phyloP scores from a whole-genome alignment of 1,139 yeast species.

The Pichia inconspicua region DNA sequence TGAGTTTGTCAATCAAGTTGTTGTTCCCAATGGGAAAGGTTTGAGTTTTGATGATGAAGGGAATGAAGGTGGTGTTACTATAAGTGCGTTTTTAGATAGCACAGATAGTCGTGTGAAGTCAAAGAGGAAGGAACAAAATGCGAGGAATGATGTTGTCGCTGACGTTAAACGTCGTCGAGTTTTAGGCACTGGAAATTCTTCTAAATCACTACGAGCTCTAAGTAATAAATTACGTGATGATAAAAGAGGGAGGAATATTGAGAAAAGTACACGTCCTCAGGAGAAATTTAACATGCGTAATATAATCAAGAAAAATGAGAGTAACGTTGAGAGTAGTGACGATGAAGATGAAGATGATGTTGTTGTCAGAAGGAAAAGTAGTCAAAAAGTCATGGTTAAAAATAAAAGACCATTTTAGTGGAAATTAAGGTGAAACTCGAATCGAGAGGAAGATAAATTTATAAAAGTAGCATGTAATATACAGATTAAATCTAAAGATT shows the following conservation, averaged over 20 bases:
- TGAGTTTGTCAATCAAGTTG: constrained; percentile 31
- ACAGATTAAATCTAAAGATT: not conserved
- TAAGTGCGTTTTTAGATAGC: constrained; percentile 11
- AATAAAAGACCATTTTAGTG: constrained; percentile 22
- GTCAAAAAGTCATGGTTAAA: not conserved
- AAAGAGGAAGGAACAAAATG: constrained; percentile 3
- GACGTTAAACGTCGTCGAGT: constrained; percentile 11
- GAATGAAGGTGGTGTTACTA: constrained; percentile 1
- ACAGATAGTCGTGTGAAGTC: not conserved
- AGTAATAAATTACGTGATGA: constrained; percentile 38
- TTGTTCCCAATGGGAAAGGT: constrained; percentile 40
- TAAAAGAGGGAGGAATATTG: constrained; percentile 13
- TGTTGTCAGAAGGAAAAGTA: constrained; percentile 16
- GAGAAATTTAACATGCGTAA: not conserved
- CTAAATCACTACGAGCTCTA: constrained; percentile 36
- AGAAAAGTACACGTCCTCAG: not conserved
- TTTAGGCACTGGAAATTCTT: constrained; percentile 9
- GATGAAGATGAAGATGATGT: constrained; percentile 20
- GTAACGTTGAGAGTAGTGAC: not conserved
- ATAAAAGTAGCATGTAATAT: not conserved
- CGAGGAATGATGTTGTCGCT: not conserved
- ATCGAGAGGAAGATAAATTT: not conserved
- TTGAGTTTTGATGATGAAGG: constrained; percentile 23
- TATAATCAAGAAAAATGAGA: constrained; percentile 1
- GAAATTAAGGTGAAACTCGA: not conserved